Base-by-base conservation (phyloP, 768 basidiomycete species). In the Tricholoma hemisulphureum region DNA sequence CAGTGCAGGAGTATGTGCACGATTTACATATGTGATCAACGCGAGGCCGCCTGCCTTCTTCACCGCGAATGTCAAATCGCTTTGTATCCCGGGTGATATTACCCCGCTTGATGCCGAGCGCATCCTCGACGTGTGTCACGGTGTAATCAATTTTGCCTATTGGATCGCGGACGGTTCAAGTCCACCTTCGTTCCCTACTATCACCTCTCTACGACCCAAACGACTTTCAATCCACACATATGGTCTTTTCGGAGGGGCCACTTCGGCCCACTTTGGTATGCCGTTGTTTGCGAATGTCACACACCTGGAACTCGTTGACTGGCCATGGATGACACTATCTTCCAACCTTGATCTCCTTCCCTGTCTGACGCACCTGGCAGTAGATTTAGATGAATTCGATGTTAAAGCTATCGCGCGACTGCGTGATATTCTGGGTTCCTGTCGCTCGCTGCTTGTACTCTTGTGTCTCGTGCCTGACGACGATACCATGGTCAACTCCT, bases 301-400 rank as follows among this genome's bases (percentile, higher is more conserved):
- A 1, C 65, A 67, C 53, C 58, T 70, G 14, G 67, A 69, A 56
- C 56, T 69, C n/a, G 64, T 67, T 21, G 65, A 69, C 55, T 69
- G 67, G 67, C 57, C 58, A 16, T 60, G 55, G 45, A 53, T 53
- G 24, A 48, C 34, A 10, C 20, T 50, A 7, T 55, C 58, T 3
- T 53, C 57, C 14, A 46, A 51, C 9, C 62, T 61, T 29, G 54
- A 59, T 21, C 51, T 56, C 20, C 62, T 66, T 6, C 63, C 67
- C 5, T 51, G 55, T 50, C 65, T 67, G 54, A 70, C 65, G 23
- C 66, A 69, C 54, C 60, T 69, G 43, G 67, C 66, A 6, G 51
- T 70, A 4, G 63, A 67, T 53, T 43, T 69, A 8, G 63, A 69
- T 41, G 35, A 14, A 4, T 58, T 57, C 41, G 60, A 64, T 48